Percentiles rank a stretch among this genome's conserved stretches.
Evolutionary conservation across 148 eudicot genomes (phyloP).

Genomic region (Chenopodium album): DNA sequence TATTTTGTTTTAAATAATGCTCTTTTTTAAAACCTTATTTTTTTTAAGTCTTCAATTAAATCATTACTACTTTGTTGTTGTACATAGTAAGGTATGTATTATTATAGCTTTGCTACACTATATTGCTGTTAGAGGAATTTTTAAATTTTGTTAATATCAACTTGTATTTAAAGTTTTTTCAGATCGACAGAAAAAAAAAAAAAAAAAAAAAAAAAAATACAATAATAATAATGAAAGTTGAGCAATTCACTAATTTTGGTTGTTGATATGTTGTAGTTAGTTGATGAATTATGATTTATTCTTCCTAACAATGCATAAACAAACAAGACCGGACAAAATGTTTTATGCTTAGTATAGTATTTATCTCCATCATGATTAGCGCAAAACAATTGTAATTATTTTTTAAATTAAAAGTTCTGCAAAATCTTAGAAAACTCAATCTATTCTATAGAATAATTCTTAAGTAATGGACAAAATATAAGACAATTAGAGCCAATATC

Average conservation of each 20-base stretch:
- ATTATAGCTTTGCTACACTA: neutral
- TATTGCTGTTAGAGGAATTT: neutral
- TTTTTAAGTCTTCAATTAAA: neutral
- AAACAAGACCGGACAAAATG: neutral
- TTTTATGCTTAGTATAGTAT: no score
- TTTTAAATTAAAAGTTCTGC: no score
- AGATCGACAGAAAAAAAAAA: no score
- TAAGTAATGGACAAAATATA: no score
- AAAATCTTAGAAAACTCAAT: no score
- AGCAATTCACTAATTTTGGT: neutral
- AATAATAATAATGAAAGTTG: neutral
- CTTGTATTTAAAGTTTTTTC: no score
- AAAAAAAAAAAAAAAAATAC: no score
- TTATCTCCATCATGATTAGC: no score
- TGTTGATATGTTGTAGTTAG: neutral
- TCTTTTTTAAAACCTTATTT: neutral
- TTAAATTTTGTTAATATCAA: neutral
- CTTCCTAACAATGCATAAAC: neutral
- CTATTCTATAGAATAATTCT: no score
- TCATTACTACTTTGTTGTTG: neutral
- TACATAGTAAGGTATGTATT: slow-evolving; percentile 4
- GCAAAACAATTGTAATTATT: no score
- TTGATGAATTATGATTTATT: neutral
- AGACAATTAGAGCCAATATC: no score
- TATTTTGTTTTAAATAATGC: neutral